Evolutionary conservation across 345 rosid species (phyloP).

Genomic region (Linum usitatissimum): DNA sequence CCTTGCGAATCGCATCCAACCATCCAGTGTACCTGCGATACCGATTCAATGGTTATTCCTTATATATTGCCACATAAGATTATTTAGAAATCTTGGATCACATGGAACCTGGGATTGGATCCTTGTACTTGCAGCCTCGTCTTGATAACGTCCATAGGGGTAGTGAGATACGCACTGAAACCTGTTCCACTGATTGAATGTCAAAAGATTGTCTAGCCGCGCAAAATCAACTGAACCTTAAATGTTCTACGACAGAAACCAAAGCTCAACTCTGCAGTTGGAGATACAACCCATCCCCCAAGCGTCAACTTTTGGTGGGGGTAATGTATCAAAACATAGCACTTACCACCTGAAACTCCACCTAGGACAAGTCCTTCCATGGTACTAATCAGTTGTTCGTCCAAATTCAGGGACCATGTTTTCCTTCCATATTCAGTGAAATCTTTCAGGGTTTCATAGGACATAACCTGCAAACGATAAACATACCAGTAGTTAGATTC

Average conservation of each 20-base stretch:
- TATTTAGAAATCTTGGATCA: too few relatives aligned
- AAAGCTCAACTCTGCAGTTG: not conserved
- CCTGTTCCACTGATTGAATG: slow-evolving; percentile 32
- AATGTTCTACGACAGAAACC: not conserved
- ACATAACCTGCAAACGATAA: slow-evolving; percentile 52
- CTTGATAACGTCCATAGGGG: slow-evolving; percentile 84
- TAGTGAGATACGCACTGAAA: slow-evolving; percentile 73
- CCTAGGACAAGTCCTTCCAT: slow-evolving; percentile 76
- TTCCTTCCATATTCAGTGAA: slow-evolving; percentile 43
- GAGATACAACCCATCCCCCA: too few relatives aligned
- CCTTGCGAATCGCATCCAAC: slow-evolving; percentile 59
- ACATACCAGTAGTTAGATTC: not conserved
- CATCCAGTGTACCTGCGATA: slow-evolving; percentile 61
- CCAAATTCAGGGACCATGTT: slow-evolving; percentile 40
- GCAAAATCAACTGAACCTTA: slow-evolving; percentile 4
- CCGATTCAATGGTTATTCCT: not conserved
- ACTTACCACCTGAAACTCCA: slow-evolving; percentile 94
- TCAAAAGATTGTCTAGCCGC: slow-evolving; percentile 7
- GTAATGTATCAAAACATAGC: not conserved
- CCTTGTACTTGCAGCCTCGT: slow-evolving; percentile 96
- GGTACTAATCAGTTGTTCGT: slow-evolving; percentile 33
- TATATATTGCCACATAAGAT: not conserved
- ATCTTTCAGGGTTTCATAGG: slow-evolving; percentile 73
- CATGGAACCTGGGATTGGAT: slow-evolving; percentile 48
- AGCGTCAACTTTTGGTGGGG: too few relatives aligned